Base-by-base conservation (phyloP, 768 basidiomycete species). In the Mrakia blollopis region DNA sequence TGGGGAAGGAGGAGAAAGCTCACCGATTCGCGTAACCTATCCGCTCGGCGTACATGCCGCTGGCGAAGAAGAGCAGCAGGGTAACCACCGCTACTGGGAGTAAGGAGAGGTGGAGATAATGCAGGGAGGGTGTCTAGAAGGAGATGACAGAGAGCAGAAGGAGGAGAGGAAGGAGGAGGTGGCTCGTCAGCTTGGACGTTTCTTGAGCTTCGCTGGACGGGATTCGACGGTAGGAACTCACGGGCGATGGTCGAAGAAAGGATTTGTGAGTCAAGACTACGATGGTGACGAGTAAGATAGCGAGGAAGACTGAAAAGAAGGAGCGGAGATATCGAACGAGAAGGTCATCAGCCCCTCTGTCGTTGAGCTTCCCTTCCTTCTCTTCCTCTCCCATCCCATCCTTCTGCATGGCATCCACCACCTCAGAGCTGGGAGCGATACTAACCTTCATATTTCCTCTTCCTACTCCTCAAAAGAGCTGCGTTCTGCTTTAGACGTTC, bases 401-500 rank as follows among this genome's bases (percentile, higher is more conserved):
- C 61, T 80, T 75, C 9, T 81, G 16, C 7, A 35, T 41, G 39
- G 6, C n/a, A n/a, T 41, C 39, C 39, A 5, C 39, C 11, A 11
- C 11, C 11, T 41, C 39, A n/a, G 63, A 37, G 60, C 21, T 74
- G 25, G 2, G 25, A n/a, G n/a, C n/a, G n/a, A n/a, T 37, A 87
- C 89, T 80, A 82, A 93, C 92, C 82, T 85, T 93, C 91, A 84
- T 94, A 94, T 77, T 91, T 87, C 37, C 89, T 87, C 83, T 94
- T 94, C 75, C 93, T 86, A 39, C 88, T 87, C 80, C 91, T 90
- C 23, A 95, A 86, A 78, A 87, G 88, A n/a, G 90, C 88, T 8
- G 93, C 93, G 81, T 91, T 98, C 28, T 91, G 91, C 85, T 97
- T 97, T 77, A 99, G 88, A n/a, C 96, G 88, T 82, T 98, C 95